phyloP scores from a whole-genome alignment of 495 filamentous ascomycete species.

The Xylaria longipes region DNA sequence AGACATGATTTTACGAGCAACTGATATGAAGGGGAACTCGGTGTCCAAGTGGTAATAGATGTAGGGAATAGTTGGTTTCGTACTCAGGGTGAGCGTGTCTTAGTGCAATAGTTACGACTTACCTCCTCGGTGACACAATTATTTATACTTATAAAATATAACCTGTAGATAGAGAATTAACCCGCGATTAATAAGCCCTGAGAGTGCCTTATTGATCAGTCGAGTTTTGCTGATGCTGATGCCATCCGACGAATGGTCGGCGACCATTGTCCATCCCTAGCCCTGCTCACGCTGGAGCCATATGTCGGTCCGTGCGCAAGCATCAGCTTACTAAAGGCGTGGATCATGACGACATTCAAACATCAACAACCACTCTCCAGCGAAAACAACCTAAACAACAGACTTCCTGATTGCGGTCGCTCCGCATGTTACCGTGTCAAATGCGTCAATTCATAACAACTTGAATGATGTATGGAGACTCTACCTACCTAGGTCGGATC shows the following conservation, averaged over 20 bases:
- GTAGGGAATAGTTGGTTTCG: neutral
- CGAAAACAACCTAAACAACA: neutral
- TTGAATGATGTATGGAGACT: neutral
- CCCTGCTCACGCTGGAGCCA: neutral
- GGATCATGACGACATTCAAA: neutral
- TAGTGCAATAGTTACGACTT: neutral
- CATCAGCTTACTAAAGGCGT: neutral
- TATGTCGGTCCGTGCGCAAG: neutral
- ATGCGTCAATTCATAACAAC: neutral
- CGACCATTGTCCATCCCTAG: neutral
- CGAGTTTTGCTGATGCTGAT: neutral
- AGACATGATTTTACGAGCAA: neutral
- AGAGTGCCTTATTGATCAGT: neutral
- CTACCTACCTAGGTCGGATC: neutral
- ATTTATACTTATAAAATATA: constrained; percentile 18
- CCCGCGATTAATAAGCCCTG: constrained; percentile 19
- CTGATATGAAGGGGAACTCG: neutral
- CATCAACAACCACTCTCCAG: neutral
- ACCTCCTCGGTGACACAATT: neutral
- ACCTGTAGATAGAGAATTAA: neutral
- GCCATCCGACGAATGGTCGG: too few relatives aligned
- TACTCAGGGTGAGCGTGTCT: neutral
- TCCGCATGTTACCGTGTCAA: neutral
- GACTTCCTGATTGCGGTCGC: neutral
- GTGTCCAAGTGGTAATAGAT: constrained; percentile 2